A percentile compares a stretch with the other conserved stretches of the same genome.
Evolutionary conservation across 352 stramenopile genomes (phyloP).

Genomic region (Pythium grandisporangium): DNA sequence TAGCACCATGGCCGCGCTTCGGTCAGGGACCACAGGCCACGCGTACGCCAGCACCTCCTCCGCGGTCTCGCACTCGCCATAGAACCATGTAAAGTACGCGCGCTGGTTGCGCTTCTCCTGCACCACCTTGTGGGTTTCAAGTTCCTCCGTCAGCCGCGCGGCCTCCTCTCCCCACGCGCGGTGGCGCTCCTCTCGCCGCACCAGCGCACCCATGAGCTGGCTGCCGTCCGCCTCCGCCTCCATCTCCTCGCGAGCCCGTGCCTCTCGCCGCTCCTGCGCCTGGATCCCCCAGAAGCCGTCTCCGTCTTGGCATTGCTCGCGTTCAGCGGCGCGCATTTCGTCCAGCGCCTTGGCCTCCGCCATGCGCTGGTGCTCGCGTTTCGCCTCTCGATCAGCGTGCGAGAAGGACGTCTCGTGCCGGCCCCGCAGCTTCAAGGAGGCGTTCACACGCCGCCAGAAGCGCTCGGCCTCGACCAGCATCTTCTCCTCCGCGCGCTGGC

Average conservation of each 20-base stretch:
- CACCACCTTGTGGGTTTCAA: constrained; percentile 11
- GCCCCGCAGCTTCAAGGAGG: constrained; percentile 8
- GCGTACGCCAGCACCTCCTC: constrained; percentile 45
- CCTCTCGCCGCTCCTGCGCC: constrained; percentile 31
- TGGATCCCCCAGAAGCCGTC: constrained; percentile 61
- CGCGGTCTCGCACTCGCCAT: constrained; percentile 33
- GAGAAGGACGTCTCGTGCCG: constrained; percentile 11
- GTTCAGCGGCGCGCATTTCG: constrained; percentile 27
- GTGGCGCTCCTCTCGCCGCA: constrained; percentile 18
- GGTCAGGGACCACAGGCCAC: no score
- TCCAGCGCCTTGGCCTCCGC: constrained; percentile 18
- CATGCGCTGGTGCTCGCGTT: constrained; percentile 12
- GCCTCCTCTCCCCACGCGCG: constrained; percentile 24
- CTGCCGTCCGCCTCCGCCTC: constrained; percentile 23
- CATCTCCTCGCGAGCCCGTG: constrained; percentile 21
- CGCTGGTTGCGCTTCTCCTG: constrained; percentile 29
- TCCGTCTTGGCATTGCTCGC: constrained; percentile 25
- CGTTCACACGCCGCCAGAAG: constrained; percentile 34
- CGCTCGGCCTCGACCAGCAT: constrained; percentile 24
- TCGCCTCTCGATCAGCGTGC: constrained; percentile 14
- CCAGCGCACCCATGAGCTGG: constrained; percentile 17
- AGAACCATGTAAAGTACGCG: constrained; percentile 60
- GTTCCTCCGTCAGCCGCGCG: constrained; percentile 3
- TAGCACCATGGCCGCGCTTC: no score
- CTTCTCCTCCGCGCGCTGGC: constrained; percentile 29